phyloP scores from a whole-genome alignment of 225 moss, liverwort and hornwort genomes.

The Thuidium tamariscinum region DNA sequence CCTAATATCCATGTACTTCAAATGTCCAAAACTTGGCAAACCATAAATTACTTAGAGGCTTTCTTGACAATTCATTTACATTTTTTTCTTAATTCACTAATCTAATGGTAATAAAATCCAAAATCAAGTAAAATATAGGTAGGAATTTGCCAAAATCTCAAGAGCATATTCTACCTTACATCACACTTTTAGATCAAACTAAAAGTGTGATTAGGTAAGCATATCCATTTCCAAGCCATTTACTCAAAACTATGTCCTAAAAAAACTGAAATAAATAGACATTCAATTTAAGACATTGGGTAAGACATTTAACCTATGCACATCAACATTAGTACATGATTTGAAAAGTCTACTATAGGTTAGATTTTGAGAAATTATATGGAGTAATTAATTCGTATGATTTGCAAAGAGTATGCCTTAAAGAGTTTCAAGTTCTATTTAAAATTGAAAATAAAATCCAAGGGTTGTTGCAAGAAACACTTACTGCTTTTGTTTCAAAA shows the following conservation, averaged over 20 bases:
- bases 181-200: not conserved
- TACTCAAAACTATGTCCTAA: rapidly evolving
- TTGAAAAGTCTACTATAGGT: not conserved
- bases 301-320: not conserved
- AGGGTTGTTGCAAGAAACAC: not conserved
- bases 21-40: not conserved
- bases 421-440: no score
- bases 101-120: rapidly evolving
- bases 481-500: no score
- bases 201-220: not conserved
- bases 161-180: rapidly evolving
- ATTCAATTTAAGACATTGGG: not conserved
- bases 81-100: rapidly evolving
- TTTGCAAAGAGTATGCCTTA: not conserved
- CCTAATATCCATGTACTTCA: not conserved
- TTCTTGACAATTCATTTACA: rapidly evolving
- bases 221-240: rapidly evolving
- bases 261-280: not conserved
- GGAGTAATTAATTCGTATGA: not conserved
- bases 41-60: rapidly evolving
- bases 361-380: not conserved
- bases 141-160: not conserved
- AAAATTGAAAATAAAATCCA: not conserved
- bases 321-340: not conserved
- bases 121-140: not conserved